Conservation (phyloP, 2,329 filamentous ascomycete genomes). For the Sarocladiaceae sp. region DNA sequence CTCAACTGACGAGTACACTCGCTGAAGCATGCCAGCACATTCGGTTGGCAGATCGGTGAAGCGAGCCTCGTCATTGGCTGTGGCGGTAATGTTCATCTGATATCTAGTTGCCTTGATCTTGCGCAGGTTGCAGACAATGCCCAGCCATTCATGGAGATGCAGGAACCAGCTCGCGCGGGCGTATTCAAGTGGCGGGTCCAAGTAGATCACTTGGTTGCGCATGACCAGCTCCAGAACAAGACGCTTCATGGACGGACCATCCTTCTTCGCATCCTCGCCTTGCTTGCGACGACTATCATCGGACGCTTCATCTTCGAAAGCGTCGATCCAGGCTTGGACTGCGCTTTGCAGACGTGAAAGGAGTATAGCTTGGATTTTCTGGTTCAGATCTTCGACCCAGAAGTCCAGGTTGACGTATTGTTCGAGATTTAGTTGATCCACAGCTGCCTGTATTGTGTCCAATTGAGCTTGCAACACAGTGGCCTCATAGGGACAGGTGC, state of each 20-base stretch:
- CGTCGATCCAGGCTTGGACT: conserved; percentile 79
- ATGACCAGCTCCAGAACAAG: conserved; percentile 92
- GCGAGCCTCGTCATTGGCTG: conserved; percentile 59
- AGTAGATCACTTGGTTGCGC: conserved; percentile 95
- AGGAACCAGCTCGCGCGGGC: conserved; percentile 91
- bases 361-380: conserved; percentile 75
- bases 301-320: conserved; percentile 64
- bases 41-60: conserved; percentile 83
- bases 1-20: conserved; percentile 81
- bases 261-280: conserved; percentile 39
- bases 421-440: conserved; percentile 94
- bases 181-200: conserved; percentile 89
- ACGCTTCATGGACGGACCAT: conserved; percentile 63
- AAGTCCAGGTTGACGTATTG: conserved; percentile 89
- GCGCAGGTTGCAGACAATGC: conserved; percentile 83
- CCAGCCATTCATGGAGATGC: conserved; percentile 91
- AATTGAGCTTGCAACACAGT: conserved; percentile 76
- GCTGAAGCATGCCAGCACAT: conserved; percentile 73
- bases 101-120: conserved; percentile 95
- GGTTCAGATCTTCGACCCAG: conserved; percentile 87
- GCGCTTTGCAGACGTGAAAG: conserved; percentile 80
- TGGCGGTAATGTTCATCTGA: conserved; percentile 76
- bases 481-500: conserved; percentile 77
- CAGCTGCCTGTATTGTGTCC: conserved; percentile 82
- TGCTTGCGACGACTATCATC: conserved; percentile 50